A percentile compares a stretch with the other conserved stretches of the same genome.
Evolutionary conservation across 78 protist species (phyloP).

Genomic region (Mastigamoeba balamuthi): DNA sequence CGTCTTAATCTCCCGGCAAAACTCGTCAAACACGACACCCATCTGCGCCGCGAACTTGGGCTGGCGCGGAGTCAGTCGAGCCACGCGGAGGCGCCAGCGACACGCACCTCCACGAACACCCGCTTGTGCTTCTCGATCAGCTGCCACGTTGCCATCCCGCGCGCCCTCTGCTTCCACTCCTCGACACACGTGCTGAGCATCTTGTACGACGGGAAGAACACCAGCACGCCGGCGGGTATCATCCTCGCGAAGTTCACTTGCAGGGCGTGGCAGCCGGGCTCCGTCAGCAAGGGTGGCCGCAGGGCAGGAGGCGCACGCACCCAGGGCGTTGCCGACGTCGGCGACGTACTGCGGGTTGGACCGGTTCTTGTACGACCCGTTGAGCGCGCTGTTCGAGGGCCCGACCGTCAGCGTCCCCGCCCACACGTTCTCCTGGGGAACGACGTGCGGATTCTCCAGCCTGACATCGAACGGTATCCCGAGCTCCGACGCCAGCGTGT

Average conservation of each 20-base stretch:
- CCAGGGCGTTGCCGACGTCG: conserved; percentile 66
- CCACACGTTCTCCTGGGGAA: conserved; percentile 40
- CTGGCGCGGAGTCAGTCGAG: too few relatives aligned
- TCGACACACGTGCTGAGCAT: conserved; percentile 14
- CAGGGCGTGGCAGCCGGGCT: neutral
- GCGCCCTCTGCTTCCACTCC: conserved; percentile 24
- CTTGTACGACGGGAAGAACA: conserved; percentile 92
- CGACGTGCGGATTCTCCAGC: conserved; percentile 73
- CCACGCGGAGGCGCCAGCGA: neutral
- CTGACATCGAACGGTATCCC: neutral
- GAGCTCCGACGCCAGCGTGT: conserved; percentile 57
- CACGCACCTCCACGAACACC: neutral
- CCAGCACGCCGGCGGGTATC: conserved; percentile 88
- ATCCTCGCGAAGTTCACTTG: conserved; percentile 37
- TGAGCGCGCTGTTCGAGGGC: conserved; percentile 1
- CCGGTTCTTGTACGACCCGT: conserved; percentile 34
- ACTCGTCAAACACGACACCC: neutral
- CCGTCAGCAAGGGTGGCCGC: too few relatives aligned
- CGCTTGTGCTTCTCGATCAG: neutral
- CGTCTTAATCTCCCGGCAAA: too few relatives aligned
- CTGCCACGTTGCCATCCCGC: neutral
- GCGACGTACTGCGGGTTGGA: conserved; percentile 11
- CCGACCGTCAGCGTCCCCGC: conserved; percentile 33
- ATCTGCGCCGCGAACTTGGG: too few relatives aligned
- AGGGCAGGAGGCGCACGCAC: neutral